Evolutionary conservation across 192 early-diverging fungal genomes (phyloP), one percentile per base, ranked within the genome.

Genomic region (Obelidium mucronatum): DNA sequence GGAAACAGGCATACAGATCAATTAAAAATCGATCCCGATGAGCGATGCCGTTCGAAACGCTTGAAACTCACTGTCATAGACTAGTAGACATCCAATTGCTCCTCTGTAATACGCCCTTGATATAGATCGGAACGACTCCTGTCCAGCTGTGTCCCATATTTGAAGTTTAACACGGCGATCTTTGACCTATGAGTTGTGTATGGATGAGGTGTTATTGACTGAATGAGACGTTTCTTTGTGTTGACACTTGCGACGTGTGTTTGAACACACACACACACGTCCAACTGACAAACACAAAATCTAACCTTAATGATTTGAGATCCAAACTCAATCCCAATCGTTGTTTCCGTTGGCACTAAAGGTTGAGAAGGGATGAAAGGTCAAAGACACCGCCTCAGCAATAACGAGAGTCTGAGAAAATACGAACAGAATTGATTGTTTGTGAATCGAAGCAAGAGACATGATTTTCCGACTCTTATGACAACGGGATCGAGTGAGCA

Each of bases 111-210:
- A 84, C 24, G 84, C 82, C n/a, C 84, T 37, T 3, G 67, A 72
- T 40, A 86, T 84, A 30, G 83, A 82, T 4, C 84, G 83, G 54
- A 82, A 80, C 2, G 60, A 60, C 71, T 80, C 79, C 30, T 77
- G 62, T 54, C 86, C 75, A 78, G 92, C 92, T n/a, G 95, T 95
- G 74, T 96, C 96, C 96, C 96, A 97, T 67, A 97, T 95, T 77
- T 97, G 94, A 15, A 97, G 87, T 82, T 96, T 96, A 77, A 97
- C 91, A 76, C 90, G 86, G 74, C 94, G 95, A 60, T 90, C 90
- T 68, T 92, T 90, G 19, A 92, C 79, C 85, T 88, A 42, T 31
- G 22, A 11, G 37, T 22, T 28, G n/a, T n/a, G n/a, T n/a, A n/a
- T n/a, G n/a, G n/a, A n/a, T n/a, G n/a, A n/a, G n/a, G n/a, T n/a